Conservation (phyloP, 495 filamentous ascomycete species). For the Penicillium lividum region DNA sequence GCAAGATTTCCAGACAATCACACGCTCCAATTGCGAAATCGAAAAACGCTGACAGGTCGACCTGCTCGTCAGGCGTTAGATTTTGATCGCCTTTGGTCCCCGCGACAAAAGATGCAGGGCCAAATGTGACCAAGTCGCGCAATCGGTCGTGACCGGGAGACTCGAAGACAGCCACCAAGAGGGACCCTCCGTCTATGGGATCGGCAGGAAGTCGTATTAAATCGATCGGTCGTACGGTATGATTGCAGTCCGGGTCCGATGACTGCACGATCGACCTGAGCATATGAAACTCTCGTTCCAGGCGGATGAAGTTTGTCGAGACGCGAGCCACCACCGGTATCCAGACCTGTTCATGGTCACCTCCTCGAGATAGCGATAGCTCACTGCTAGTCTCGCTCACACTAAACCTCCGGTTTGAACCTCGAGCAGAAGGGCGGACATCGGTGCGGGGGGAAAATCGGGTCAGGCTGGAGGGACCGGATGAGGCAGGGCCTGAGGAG, state of each 20-base stretch:
- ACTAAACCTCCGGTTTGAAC: slow-evolving; percentile 42
- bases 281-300: slow-evolving; percentile 85
- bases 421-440: slow-evolving; percentile 21
- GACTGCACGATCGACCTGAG: slow-evolving; percentile 66
- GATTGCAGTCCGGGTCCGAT: slow-evolving; percentile 70
- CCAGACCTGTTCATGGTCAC: slow-evolving; percentile 46
- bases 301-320: slow-evolving; percentile 73
- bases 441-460: slow-evolving; percentile 50
- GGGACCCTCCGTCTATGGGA: slow-evolving; percentile 60
- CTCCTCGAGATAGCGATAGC: slow-evolving; percentile 36
- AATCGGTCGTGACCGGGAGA: slow-evolving; percentile 75
- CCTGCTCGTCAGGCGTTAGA: slow-evolving; percentile 53
- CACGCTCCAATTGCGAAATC: slow-evolving; percentile 87
- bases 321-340: slow-evolving; percentile 70
- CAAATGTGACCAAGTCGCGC: slow-evolving; percentile 68
- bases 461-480: slow-evolving; percentile 45
- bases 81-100: slow-evolving; percentile 51
- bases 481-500: slow-evolving; percentile 33
- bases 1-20: slow-evolving; percentile 81
- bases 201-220: slow-evolving; percentile 64
- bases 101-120: slow-evolving; percentile 68
- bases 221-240: slow-evolving; percentile 75
- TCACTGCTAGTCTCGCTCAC: slow-evolving; percentile 56
- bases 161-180: slow-evolving; percentile 77
- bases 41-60: slow-evolving; percentile 72